Evolutionary conservation across 768 basidiomycete species (phyloP).

Genomic region (Hygrocybe punicea): DNA sequence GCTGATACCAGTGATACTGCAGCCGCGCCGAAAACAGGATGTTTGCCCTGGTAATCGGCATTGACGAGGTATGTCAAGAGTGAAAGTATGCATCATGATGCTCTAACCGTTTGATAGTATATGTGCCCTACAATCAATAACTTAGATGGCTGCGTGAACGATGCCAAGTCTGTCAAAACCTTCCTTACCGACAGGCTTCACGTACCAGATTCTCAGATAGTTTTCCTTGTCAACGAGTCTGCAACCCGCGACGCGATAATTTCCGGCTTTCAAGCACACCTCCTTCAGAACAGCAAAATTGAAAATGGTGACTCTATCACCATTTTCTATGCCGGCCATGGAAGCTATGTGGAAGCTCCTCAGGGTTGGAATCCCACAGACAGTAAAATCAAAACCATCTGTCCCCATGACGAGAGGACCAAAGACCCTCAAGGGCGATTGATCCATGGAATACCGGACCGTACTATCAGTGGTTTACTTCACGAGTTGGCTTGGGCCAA

Average conservation of each 20-base stretch:
- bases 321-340: neutral
- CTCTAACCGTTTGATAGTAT: neutral
- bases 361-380: neutral
- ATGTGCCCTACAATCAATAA: neutral
- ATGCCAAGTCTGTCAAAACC: constrained; percentile 3
- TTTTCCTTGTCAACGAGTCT: constrained; percentile 2
- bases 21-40: neutral
- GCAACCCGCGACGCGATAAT: constrained; percentile 3
- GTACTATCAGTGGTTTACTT: neutral
- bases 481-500: neutral
- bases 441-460: neutral
- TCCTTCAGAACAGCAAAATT: constrained; percentile 2
- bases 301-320: neutral
- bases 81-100: neutral
- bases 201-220: constrained; percentile 4
- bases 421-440: neutral
- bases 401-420: neutral
- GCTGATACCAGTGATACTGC: neutral
- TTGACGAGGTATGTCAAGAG: neutral
- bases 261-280: neutral
- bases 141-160: constrained; percentile 5
- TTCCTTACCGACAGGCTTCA: neutral
- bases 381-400: neutral
- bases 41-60: constrained; percentile 1
- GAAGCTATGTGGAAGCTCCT: neutral